Evolutionary conservation across 768 basidiomycete species (phyloP).

Genomic region (Russula brevipes): DNA sequence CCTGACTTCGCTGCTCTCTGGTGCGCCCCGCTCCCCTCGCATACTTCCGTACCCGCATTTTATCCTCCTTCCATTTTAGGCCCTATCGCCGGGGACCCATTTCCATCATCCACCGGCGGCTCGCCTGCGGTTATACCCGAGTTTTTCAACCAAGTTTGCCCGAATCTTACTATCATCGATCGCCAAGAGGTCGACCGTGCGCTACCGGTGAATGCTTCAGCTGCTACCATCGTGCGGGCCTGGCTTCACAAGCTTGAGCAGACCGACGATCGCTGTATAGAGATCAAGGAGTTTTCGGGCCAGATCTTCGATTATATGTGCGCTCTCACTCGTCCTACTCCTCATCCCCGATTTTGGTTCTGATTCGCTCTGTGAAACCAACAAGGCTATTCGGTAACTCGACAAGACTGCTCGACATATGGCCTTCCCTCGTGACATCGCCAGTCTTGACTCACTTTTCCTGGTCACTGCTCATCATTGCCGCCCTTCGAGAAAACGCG

Average conservation of each 20-base stretch:
- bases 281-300: conserved; percentile 34
- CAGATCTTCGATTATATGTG: conserved; percentile 38
- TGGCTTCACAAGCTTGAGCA: conserved; percentile 37
- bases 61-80: conserved; percentile 28
- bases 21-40: conserved; percentile 27
- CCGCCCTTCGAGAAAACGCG: conserved; percentile 33
- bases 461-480: conserved; percentile 37
- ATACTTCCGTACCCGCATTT: background rate
- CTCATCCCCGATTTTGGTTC: background rate
- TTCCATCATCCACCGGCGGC: conserved; percentile 31
- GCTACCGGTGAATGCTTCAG: conserved; percentile 27
- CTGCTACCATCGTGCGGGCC: conserved; percentile 32
- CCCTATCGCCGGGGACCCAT: conserved; percentile 39
- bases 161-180: conserved; percentile 33
- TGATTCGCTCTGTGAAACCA: background rate
- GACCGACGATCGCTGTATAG: conserved; percentile 39
- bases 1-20: conserved; percentile 47
- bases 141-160: conserved; percentile 42
- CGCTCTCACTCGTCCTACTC: conserved; percentile 9
- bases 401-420: conserved; percentile 34
- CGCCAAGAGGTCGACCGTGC: conserved; percentile 31
- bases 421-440: conserved; percentile 33
- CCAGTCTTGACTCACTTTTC: conserved; percentile 35
- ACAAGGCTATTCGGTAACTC: conserved; percentile 34
- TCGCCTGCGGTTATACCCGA: conserved; percentile 36